A percentile compares a stretch with the other conserved stretches of the same genome.
These are phyloP conservation scores for Mariannaea elegans DNA, from an alignment of 2,329 filamentous ascomycete species.

Conservation along the genomic window DNA sequence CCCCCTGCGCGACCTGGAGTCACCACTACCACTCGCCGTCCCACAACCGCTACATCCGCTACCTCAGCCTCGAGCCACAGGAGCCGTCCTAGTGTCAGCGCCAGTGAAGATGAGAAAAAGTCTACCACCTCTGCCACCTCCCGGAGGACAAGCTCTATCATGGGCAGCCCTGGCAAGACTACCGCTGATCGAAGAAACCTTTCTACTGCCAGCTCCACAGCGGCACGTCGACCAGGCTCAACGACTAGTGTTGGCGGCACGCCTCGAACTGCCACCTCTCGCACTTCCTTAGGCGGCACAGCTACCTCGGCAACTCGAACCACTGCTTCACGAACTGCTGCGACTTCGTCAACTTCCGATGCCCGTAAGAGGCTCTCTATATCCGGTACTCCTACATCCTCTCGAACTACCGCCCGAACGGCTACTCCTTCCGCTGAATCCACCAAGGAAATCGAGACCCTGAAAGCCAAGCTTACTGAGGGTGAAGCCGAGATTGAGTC, in stretches of 20 bases:
- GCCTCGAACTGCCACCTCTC: slow-evolving; percentile 47
- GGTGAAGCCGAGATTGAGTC: slow-evolving; percentile 66
- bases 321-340: slow-evolving; percentile 47
- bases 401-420: slow-evolving; percentile 51
- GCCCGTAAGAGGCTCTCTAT: slow-evolving; percentile 67
- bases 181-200: slow-evolving; percentile 47
- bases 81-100: slow-evolving; percentile 58
- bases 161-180: slow-evolving; percentile 49
- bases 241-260: slow-evolving; percentile 43
- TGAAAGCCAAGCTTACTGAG: slow-evolving; percentile 67
- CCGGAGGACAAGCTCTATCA: slow-evolving; percentile 55
- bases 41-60: slow-evolving; percentile 48
- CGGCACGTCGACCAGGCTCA: slow-evolving; percentile 47
- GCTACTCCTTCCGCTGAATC: slow-evolving; percentile 52
- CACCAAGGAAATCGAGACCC: slow-evolving; percentile 66
- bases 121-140: slow-evolving; percentile 48
- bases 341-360: slow-evolving; percentile 53
- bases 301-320: slow-evolving; percentile 47
- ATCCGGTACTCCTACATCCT: slow-evolving; percentile 49
- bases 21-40: slow-evolving; percentile 44
- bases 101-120: slow-evolving; percentile 62
- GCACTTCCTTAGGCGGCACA: slow-evolving; percentile 41
- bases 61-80: slow-evolving; percentile 54
- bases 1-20: slow-evolving; percentile 58
- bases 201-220: slow-evolving; percentile 42